These are phyloP conservation scores for Protomyces arabidopsidicola DNA, from an alignment of 1,139 yeast species.

Conservation along the genomic window DNA sequence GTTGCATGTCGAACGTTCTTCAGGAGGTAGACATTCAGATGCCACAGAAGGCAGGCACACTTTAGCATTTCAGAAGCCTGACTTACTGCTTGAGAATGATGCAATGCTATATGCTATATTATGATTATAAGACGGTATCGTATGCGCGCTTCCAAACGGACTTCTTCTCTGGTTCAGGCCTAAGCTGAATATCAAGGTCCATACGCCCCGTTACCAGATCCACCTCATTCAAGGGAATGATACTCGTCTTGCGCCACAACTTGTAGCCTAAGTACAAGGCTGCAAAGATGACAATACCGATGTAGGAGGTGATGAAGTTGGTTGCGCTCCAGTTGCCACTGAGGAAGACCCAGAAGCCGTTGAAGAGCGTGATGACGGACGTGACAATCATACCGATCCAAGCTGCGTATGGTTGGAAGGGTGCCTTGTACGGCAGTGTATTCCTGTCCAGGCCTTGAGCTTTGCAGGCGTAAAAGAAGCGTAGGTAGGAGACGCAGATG, in stretches of 20 bases:
- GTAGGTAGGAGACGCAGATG: slow-evolving; percentile 45
- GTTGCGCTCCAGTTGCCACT: slow-evolving; percentile 59
- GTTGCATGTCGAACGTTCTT: too few species aligned
- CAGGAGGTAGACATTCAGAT: too few species aligned
- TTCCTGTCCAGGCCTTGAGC: slow-evolving; percentile 31
- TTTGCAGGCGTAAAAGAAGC: slow-evolving; percentile 33
- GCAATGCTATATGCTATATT: neutral
- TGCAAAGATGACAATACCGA: slow-evolving; percentile 52
- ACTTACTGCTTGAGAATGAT: neutral
- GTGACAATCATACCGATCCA: slow-evolving; percentile 45
- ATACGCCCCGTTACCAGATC: slow-evolving; percentile 29
- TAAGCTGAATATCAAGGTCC: slow-evolving; percentile 12
- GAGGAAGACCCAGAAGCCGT: slow-evolving; percentile 61
- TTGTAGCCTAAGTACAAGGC: slow-evolving; percentile 52
- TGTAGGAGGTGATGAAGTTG: slow-evolving; percentile 54
- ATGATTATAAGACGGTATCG: neutral
- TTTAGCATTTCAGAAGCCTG: too few species aligned
- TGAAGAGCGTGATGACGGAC: slow-evolving; percentile 58
- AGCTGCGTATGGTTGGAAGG: slow-evolving; percentile 57
- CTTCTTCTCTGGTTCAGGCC: neutral
- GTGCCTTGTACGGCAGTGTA: slow-evolving; percentile 42
- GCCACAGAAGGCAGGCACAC: neutral
- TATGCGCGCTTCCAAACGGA: neutral
- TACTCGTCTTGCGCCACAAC: slow-evolving; percentile 38
- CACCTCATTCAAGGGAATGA: slow-evolving; percentile 28